Evolutionary conservation across 768 basidiomycete species (phyloP).

Genomic region (Punctularia strigosozonata): DNA sequence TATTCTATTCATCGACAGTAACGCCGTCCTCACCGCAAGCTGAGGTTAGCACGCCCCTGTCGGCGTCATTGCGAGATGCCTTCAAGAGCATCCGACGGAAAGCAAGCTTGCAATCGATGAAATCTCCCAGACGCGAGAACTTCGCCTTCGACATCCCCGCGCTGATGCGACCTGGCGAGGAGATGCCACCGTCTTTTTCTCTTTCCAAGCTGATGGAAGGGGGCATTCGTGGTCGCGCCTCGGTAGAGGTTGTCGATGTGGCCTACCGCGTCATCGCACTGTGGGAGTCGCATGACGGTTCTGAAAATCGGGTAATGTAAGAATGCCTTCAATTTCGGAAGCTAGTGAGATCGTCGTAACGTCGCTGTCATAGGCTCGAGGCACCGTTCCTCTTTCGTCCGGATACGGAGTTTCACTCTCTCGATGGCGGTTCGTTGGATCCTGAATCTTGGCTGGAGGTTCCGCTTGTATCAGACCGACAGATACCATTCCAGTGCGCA

Average conservation of each 20-base stretch:
- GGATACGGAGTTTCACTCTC: constrained; percentile 45
- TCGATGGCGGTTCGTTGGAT: constrained; percentile 31
- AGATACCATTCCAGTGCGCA: constrained; percentile 53
- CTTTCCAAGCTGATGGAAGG: constrained; percentile 20
- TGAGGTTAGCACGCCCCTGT: constrained; percentile 5
- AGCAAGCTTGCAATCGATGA: constrained; percentile 31
- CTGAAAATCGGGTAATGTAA: constrained; percentile 35
- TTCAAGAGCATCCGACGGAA: constrained; percentile 23
- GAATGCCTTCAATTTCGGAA: constrained; percentile 10
- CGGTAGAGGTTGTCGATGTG: constrained; percentile 29
- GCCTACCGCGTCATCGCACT: constrained; percentile 41
- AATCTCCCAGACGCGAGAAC: constrained; percentile 19
- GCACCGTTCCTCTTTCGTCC: constrained; percentile 53
- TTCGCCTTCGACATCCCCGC: constrained; percentile 41
- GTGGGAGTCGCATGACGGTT: constrained; percentile 44
- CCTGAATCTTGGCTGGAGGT: constrained; percentile 58
- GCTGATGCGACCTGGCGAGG: constrained; percentile 36
- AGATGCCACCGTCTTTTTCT: constrained; percentile 50
- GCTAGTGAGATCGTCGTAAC: neutral
- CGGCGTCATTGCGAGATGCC: constrained; percentile 17
- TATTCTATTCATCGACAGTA: constrained; percentile 35
- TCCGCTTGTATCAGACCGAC: constrained; percentile 49
- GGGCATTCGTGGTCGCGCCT: constrained; percentile 13
- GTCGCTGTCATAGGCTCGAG: constrained; percentile 34
- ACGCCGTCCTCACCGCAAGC: constrained; percentile 24